Conservation (phyloP, 2,329 filamentous ascomycete species). For the Colletotrichum nymphaeae region DNA sequence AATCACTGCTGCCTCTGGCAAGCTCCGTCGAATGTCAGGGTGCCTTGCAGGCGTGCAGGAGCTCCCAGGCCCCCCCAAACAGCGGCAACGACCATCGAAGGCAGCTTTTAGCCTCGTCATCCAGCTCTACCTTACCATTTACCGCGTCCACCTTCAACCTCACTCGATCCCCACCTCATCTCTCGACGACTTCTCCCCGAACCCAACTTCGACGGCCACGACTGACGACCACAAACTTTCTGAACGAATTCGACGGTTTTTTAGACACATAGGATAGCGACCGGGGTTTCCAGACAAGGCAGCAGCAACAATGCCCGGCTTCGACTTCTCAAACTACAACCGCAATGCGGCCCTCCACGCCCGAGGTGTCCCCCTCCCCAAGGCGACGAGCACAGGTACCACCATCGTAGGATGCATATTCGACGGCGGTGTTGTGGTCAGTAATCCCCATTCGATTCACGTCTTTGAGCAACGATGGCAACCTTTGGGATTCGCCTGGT, state of each 20-base stretch:
- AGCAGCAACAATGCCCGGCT: slow-evolving; percentile 82
- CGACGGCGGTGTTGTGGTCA: slow-evolving; percentile 93
- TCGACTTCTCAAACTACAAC: slow-evolving; percentile 99
- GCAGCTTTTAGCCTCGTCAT: slow-evolving; percentile 68
- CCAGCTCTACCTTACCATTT: slow-evolving; percentile 49
- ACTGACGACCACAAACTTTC: slow-evolving; percentile 14
- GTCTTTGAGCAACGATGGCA: background rate
- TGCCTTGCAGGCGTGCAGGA: slow-evolving; percentile 32
- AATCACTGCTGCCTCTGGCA: slow-evolving; percentile 12
- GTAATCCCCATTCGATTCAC: slow-evolving; percentile 41
- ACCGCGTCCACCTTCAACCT: slow-evolving; percentile 37
- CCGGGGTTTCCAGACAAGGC: slow-evolving; percentile 16
- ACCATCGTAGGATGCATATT: slow-evolving; percentile 98
- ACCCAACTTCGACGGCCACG: slow-evolving; percentile 1
- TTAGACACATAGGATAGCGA: background rate
- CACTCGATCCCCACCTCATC: slow-evolving; percentile 40
- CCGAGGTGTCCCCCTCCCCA: slow-evolving; percentile 92
- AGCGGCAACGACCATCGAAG: slow-evolving; percentile 45
- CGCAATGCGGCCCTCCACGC: slow-evolving; percentile 97
- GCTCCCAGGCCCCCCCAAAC: slow-evolving; percentile 27
- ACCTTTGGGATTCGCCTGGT: no score
- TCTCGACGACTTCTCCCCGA: slow-evolving; percentile 30
- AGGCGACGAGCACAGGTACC: slow-evolving; percentile 98
- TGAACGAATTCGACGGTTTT: slow-evolving; percentile 7
- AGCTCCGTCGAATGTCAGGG: slow-evolving; percentile 18